phyloP scores from a whole-genome alignment of 2,329 filamentous ascomycete genomes.

The Gnomoniopsis smithogilvyi region DNA sequence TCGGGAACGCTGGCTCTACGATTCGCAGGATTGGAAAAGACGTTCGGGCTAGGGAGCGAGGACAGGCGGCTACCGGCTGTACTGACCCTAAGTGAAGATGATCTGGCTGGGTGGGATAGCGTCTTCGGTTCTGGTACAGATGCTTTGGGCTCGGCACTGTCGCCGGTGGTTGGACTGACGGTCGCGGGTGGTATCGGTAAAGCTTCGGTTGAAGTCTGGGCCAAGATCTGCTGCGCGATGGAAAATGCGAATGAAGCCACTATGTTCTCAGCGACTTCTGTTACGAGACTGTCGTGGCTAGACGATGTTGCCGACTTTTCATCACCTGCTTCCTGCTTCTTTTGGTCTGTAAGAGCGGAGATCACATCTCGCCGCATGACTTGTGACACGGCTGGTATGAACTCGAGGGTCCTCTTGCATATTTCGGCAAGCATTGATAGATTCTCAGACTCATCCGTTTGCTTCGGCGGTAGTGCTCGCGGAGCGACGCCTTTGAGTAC shows the following conservation, averaged over 20 bases:
- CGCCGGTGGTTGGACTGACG: constrained; percentile 34
- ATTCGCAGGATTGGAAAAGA: constrained; percentile 48
- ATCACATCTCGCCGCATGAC: constrained; percentile 77
- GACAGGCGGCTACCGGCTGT: constrained; percentile 31
- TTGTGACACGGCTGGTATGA: constrained; percentile 76
- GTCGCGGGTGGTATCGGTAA: constrained; percentile 63
- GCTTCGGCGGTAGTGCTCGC: constrained; percentile 43
- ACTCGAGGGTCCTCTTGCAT: constrained; percentile 77
- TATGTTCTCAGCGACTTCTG: constrained; percentile 66
- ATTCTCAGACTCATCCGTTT: constrained; percentile 66
- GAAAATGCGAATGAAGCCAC: constrained; percentile 77
- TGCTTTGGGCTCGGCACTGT: constrained; percentile 54
- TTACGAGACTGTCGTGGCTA: constrained; percentile 33
- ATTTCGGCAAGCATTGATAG: constrained; percentile 80
- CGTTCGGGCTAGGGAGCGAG: constrained; percentile 43
- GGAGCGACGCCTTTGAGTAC: constrained; percentile 57
- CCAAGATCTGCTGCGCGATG: constrained; percentile 71
- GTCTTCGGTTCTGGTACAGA: constrained; percentile 67
- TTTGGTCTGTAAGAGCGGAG: constrained; percentile 50
- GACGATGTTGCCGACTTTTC: constrained; percentile 17
- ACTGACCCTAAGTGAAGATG: constrained; percentile 55
- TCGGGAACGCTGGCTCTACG: constrained; percentile 36
- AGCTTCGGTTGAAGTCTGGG: constrained; percentile 68
- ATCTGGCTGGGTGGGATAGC: constrained; percentile 66
- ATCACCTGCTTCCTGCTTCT: constrained; percentile 34